Evolutionary conservation across 2,329 filamentous ascomycete genomes (phyloP).

Genomic region (Neodidymelliopsis sp.): DNA sequence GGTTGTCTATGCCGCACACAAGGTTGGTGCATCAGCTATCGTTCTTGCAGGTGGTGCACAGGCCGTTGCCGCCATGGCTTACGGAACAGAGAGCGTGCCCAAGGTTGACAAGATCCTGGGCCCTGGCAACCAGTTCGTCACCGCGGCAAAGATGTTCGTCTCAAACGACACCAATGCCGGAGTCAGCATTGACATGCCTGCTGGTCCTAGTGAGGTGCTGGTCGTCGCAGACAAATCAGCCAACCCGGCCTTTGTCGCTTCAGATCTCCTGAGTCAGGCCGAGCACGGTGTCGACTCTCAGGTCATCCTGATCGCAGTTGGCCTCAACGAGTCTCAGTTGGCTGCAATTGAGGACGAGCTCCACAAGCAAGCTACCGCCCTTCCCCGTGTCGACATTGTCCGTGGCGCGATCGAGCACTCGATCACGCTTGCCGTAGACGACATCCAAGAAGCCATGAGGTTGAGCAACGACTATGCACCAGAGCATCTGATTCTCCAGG

Average conservation of each 20-base stretch:
- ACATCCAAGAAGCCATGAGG: constrained; percentile 77
- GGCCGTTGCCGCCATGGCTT: constrained; percentile 94
- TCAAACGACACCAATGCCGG: constrained; percentile 96
- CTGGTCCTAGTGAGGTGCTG: constrained; percentile 94
- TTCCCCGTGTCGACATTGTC: constrained; percentile 93
- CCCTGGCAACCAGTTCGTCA: constrained; percentile 98
- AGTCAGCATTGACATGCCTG: constrained; percentile 98
- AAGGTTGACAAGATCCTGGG: constrained; percentile 99
- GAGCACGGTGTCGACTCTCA: constrained; percentile 97
- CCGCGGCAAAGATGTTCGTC: constrained; percentile 97
- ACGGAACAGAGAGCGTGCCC: constrained; percentile 90
- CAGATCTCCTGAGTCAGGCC: constrained; percentile 91
- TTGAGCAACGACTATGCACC: constrained; percentile 95
- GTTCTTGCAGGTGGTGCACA: constrained; percentile 95
- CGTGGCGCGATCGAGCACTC: constrained; percentile 90
- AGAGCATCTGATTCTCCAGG: constrained; percentile 93
- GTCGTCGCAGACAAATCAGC: constrained; percentile 89
- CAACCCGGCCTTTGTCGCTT: constrained; percentile 94
- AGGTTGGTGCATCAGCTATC: constrained; percentile 93
- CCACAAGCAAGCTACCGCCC: constrained; percentile 81
- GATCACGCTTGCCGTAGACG: constrained; percentile 79
- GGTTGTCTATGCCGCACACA: constrained; percentile 97
- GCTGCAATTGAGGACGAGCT: constrained; percentile 89
- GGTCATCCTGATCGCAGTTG: constrained; percentile 88
- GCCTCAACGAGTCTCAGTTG: constrained; percentile 75